Evolutionary conservation across 75 land plant species (phyloP).

Genomic region (Ceratopteris richardii): DNA sequence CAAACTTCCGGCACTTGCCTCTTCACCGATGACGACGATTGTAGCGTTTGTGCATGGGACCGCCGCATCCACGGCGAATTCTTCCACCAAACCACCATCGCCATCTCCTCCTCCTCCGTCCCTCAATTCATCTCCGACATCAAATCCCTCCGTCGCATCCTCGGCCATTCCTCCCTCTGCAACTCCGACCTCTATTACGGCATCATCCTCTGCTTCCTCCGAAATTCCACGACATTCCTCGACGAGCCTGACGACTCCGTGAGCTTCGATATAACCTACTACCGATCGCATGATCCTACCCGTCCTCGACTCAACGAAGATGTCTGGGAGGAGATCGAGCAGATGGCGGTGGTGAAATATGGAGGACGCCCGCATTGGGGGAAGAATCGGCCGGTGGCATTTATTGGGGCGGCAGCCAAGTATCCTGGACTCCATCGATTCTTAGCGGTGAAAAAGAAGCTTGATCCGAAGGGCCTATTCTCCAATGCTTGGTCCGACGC

Average conservation of each 20-base stretch:
- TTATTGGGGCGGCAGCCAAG: conserved; percentile 30
- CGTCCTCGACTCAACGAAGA: conserved; percentile 54
- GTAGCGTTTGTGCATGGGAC: conserved; percentile 71
- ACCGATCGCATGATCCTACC: conserved; percentile 39
- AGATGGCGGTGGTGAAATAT: conserved; percentile 63
- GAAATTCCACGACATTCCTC: conserved; percentile 50
- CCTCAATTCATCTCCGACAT: conserved; percentile 54
- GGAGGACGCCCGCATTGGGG: conserved; percentile 79
- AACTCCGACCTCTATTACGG: conserved; percentile 63
- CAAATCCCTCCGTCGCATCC: conserved; percentile 33
- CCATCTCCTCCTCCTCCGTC: conserved; percentile 28
- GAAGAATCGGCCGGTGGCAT: conserved; percentile 68
- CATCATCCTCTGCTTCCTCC: conserved; percentile 59
- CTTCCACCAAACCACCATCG: conserved; percentile 50
- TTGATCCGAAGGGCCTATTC: conserved; percentile 60
- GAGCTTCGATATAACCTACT: conserved; percentile 60
- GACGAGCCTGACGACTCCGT: conserved; percentile 47
- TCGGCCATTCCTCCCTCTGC: conserved; percentile 41
- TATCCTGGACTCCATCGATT: conserved; percentile 37
- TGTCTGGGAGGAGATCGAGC: conserved; percentile 67
- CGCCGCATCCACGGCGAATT: conserved; percentile 40
- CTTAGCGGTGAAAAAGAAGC: conserved; percentile 28
- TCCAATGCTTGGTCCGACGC: conserved; percentile 67
- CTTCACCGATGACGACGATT: conserved; percentile 15
- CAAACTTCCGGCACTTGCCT: conserved; percentile 49